Conservation (phyloP, 768 basidiomycete species). For the Galerina sulciceps region DNA sequence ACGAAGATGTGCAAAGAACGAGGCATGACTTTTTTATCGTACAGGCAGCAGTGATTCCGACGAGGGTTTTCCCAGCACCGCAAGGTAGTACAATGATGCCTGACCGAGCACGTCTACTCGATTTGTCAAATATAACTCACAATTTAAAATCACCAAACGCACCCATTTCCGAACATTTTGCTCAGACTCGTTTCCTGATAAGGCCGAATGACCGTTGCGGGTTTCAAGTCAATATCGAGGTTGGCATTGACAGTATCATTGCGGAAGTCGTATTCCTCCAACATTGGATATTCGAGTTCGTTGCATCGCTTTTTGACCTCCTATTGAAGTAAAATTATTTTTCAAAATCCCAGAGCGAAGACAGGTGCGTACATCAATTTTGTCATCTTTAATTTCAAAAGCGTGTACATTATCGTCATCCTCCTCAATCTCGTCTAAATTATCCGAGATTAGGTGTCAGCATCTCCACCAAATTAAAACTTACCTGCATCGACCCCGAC, state of each 20-base stretch:
- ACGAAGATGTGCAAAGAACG: conserved; percentile 98
- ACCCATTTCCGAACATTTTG: conserved; percentile 99
- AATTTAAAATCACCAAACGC: conserved; percentile 24
- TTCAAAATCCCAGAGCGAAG: background rate
- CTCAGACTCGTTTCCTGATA: conserved; percentile 98
- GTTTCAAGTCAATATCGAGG: conserved; percentile 97
- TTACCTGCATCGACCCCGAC: conserved; percentile 90
- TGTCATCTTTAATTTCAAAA: conserved; percentile 92
- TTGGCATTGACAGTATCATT: conserved; percentile 97
- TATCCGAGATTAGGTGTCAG: background rate
- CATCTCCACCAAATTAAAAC: conserved; percentile 21
- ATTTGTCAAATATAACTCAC: background rate
- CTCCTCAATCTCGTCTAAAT: conserved; percentile 91
- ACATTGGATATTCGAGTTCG: conserved; percentile 95
- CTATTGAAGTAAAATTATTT: conserved; percentile 39
- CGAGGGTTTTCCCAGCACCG: conserved; percentile 97
- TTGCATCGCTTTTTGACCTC: conserved; percentile 97
- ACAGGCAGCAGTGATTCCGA: conserved; percentile 99
- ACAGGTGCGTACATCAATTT: conserved; percentile 76
- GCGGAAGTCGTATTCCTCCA: conserved; percentile 99
- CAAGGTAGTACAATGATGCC: conserved; percentile 99
- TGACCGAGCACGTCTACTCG: conserved; percentile 87
- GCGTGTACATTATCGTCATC: conserved; percentile 98
- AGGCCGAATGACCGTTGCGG: conserved; percentile 94
- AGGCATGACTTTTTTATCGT: conserved; percentile 99